Percentiles rank a stretch among this genome's conserved stretches.
Evolutionary conservation across 2,329 filamentous ascomycete species (phyloP).

Genomic region (Penicillium griseofulvum): DNA sequence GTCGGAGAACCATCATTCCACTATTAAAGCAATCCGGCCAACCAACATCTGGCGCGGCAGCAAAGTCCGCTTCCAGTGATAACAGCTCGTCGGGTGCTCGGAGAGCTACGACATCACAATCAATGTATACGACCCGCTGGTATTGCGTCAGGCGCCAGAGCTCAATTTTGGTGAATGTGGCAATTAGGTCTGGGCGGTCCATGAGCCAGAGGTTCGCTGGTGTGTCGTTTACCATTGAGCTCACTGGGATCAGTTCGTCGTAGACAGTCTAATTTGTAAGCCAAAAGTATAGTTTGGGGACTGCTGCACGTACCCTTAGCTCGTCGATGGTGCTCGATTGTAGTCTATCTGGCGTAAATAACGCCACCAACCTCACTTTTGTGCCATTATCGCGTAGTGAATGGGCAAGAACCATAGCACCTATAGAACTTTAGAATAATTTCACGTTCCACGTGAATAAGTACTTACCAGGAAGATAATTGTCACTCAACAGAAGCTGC

Average conservation of each 20-base stretch:
- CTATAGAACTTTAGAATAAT: conserved; percentile 53
- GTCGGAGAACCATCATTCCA: conserved; percentile 89
- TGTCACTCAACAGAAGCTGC: conserved; percentile 87
- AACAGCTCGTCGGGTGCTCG: conserved; percentile 93
- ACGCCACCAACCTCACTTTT: conserved; percentile 76
- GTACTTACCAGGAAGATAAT: conserved; percentile 79
- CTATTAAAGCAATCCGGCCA: conserved; percentile 99
- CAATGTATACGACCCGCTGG: conserved; percentile 88
- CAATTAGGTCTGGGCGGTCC: conserved; percentile 84
- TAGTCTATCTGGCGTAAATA: conserved; percentile 78
- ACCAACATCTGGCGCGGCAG: conserved; percentile 86
- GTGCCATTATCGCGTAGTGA: conserved; percentile 89
- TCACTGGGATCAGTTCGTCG: conserved; percentile 83
- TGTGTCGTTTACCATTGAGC: conserved; percentile 70
- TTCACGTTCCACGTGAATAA: not conserved
- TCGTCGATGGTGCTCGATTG: conserved; percentile 72
- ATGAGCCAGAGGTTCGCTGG: conserved; percentile 86
- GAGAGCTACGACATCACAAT: conserved; percentile 89
- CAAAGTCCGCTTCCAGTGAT: conserved; percentile 59
- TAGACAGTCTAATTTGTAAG: conserved; percentile 63
- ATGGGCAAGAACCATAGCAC: conserved; percentile 89
- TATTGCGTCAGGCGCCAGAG: conserved; percentile 91
- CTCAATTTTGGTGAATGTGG: conserved; percentile 93
- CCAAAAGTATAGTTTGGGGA: not conserved
- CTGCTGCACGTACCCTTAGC: conserved; percentile 60